Evolutionary conservation across 1,284 basidiomycete genomes (phyloP).

Genomic region (Sphaerobolus stellatus): DNA sequence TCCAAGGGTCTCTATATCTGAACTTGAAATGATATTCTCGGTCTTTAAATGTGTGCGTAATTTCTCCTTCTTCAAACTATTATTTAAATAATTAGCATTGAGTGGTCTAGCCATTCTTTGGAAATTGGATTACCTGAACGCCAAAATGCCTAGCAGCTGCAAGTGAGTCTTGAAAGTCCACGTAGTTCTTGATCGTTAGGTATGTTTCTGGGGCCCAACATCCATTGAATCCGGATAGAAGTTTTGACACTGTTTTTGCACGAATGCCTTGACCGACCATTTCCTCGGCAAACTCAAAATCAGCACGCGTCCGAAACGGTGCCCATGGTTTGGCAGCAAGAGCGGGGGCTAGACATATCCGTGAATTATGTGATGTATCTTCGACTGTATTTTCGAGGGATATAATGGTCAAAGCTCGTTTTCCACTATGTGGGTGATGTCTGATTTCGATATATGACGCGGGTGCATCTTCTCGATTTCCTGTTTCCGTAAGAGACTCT

Average conservation of each 20-base stretch:
- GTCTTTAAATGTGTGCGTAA: background rate
- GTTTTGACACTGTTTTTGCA: background rate
- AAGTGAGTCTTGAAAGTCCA: background rate
- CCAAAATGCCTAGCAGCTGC: background rate
- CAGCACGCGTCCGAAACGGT: background rate
- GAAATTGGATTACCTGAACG: background rate
- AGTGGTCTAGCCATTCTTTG: background rate
- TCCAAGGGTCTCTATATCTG: background rate
- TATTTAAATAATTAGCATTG: background rate
- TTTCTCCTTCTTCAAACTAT: background rate
- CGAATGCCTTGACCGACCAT: background rate
- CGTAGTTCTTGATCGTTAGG: background rate
- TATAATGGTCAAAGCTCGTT: background rate
- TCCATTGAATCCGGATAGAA: background rate
- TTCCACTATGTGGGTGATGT: background rate
- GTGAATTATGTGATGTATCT: background rate
- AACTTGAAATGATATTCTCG: background rate
- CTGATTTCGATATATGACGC: background rate
- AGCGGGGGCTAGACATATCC: background rate
- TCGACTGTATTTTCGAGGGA: background rate
- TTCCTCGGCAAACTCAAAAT: background rate
- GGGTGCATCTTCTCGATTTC: background rate
- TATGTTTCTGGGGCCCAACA: background rate
- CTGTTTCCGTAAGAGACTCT: background rate
- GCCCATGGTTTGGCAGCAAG: background rate